phyloP scores from a whole-genome alignment of 2,329 filamentous ascomycete genomes.

The Monilinia laxa region DNA sequence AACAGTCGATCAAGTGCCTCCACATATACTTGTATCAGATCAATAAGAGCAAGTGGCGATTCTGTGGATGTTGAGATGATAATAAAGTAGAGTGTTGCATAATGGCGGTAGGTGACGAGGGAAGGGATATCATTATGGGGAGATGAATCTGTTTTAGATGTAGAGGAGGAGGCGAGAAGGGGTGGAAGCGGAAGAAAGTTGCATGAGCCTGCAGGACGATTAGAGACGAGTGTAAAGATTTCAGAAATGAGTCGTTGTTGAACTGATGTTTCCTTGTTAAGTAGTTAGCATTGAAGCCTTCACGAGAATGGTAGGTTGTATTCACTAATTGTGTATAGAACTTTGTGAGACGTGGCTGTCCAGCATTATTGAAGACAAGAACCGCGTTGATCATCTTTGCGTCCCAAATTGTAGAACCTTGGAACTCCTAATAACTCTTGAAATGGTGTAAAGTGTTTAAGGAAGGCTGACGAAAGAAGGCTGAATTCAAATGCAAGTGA shows the following conservation, averaged over 20 bases:
- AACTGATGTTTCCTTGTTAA: conserved; percentile 82
- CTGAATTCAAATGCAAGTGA: conserved; percentile 8
- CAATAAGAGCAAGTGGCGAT: conserved; percentile 89
- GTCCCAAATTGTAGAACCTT: background rate
- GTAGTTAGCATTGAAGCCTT: conserved; percentile 24
- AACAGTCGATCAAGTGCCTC: conserved; percentile 93
- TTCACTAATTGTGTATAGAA: conserved; percentile 95
- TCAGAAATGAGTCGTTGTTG: conserved; percentile 96
- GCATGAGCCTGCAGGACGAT: conserved; percentile 86
- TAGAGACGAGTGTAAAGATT: conserved; percentile 93
- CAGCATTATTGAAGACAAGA: conserved; percentile 97
- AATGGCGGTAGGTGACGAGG: conserved; percentile 96
- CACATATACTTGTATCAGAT: conserved; percentile 97
- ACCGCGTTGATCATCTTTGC: conserved; percentile 92
- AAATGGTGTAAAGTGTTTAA: conserved; percentile 10
- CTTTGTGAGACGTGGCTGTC: conserved; percentile 93
- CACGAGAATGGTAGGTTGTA: conserved; percentile 21
- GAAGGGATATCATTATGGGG: conserved; percentile 86
- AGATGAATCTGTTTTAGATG: conserved; percentile 64
- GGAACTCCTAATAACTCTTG: background rate
- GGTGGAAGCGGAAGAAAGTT: conserved; percentile 88
- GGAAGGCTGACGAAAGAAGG: conserved; percentile 19
- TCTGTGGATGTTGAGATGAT: conserved; percentile 96
- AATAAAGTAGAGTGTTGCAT: conserved; percentile 98
- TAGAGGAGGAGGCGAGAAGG: conserved; percentile 60